A percentile compares a stretch with the other conserved stretches of the same genome.
Evolutionary conservation across 2,329 filamentous ascomycete species (phyloP).

Genomic region (Pestalotiopsis sp.): DNA sequence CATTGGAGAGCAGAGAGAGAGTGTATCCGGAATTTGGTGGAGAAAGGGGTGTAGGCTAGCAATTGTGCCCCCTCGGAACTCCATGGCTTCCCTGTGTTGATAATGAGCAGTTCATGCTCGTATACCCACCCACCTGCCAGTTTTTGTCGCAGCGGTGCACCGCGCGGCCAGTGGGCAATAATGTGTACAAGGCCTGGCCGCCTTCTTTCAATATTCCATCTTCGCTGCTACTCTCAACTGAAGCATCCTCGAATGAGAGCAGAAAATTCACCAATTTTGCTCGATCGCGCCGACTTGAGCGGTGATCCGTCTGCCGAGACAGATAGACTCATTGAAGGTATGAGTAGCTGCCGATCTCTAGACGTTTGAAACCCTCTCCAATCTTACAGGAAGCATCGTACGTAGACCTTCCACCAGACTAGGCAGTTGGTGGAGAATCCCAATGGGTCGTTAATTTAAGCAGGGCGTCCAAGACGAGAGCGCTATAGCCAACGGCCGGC

Average conservation of each 20-base stretch:
- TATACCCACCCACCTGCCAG: neutral
- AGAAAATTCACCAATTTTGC: neutral
- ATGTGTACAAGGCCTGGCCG: neutral
- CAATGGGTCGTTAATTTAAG: neutral
- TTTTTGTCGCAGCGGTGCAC: neutral
- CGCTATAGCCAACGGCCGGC: neutral
- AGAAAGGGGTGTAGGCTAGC: neutral
- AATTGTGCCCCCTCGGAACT: neutral
- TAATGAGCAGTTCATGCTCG: neutral
- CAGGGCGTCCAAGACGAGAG: neutral
- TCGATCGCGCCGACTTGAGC: neutral
- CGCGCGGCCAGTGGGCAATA: neutral
- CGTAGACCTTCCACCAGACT: neutral
- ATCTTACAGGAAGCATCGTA: neutral
- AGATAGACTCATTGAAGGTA: neutral
- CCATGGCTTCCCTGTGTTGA: neutral
- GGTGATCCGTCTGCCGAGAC: neutral
- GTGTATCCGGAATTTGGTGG: neutral
- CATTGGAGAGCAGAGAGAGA: neutral
- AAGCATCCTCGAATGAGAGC: neutral
- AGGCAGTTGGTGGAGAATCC: neutral
- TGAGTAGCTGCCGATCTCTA: neutral
- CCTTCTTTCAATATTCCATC: neutral
- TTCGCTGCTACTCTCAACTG: neutral
- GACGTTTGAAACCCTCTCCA: neutral